Percentiles rank a stretch among this genome's conserved stretches.
These are phyloP conservation scores for Cetradonia linearis DNA, from an alignment of 495 filamentous ascomycete genomes.

Conservation along the genomic window DNA sequence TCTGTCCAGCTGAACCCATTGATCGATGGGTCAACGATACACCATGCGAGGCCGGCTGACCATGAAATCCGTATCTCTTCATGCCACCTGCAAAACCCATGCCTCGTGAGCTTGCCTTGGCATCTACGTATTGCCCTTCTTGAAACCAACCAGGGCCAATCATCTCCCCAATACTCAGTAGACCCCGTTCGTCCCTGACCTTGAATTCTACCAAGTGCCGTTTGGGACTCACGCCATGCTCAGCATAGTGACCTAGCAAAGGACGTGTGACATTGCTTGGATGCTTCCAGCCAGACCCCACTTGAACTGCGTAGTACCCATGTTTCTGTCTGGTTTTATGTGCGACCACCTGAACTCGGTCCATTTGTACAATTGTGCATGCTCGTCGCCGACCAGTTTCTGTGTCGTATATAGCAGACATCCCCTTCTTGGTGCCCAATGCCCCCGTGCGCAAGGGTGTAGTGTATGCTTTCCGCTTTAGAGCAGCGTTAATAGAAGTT, in stretches of 20 bases:
- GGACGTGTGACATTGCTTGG: constrained; percentile 66
- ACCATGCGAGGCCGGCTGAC: constrained; percentile 89
- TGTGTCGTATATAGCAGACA: constrained; percentile 78
- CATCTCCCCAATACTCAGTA: constrained; percentile 59
- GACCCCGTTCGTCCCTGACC: constrained; percentile 58
- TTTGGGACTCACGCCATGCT: constrained; percentile 69
- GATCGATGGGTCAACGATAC: constrained; percentile 83
- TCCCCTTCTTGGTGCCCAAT: constrained; percentile 82
- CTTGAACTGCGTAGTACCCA: constrained; percentile 87
- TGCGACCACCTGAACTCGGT: constrained; percentile 76
- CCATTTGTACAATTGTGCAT: constrained; percentile 89
- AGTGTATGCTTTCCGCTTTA: constrained; percentile 63
- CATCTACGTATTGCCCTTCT: constrained; percentile 84
- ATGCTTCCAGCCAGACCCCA: constrained; percentile 71
- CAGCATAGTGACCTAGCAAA: constrained; percentile 75
- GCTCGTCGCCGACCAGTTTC: constrained; percentile 65
- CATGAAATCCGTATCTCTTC: constrained; percentile 82
- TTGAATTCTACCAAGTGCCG: constrained; percentile 74
- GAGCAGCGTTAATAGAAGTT: constrained; percentile 65
- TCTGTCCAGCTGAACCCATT: constrained; percentile 76
- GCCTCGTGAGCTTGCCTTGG: constrained; percentile 63
- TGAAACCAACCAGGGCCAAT: constrained; percentile 79
- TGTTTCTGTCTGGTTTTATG: constrained; percentile 71
- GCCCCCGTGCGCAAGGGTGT: constrained; percentile 74
- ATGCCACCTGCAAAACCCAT: constrained; percentile 95